Base-by-base conservation (phyloP, 2,329 filamentous ascomycete species). In the Penicillium sp. region DNA sequence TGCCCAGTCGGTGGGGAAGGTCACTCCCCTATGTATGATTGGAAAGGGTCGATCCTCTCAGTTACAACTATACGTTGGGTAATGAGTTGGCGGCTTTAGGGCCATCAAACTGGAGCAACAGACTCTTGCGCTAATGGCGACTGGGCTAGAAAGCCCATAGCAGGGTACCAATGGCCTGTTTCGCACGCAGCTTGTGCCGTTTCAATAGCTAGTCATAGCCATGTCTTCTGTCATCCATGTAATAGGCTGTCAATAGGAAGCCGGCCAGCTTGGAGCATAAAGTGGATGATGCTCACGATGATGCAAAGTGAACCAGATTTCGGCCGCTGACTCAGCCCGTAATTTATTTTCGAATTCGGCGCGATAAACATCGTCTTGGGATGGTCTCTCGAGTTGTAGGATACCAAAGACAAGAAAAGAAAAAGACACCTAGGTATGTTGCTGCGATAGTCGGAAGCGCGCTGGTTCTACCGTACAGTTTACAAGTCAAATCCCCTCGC, bases 271-370 rank as follows among this genome's bases (percentile, higher is more conserved):
- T 25, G 18, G 41, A 53, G 33, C 33, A 45, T 42, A 29, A 52
- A 56, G 42, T 51, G 46, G 49, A 56, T 60, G 59, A 61, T 61
- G 59, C 53, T 61, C 59, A 61, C 49, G 38, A 59, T 61, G 59
- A 61, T 60, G 59, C 58, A 60, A 60, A 57, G 35, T 33, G 53
- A 59, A 51, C 59, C 57, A 54, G 35, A 57, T 44, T 56, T 58
- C 37, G 37, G 6, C 33, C 8, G 51, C 49, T 61, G 55, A 61
- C 29, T 60, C 58, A 59, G 46, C 53, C 18, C 25, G 46, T 55
- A 56, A 50, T 58, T 56, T 57, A 54, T 55, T 47, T 52, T 42
- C 31, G 18, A 20, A 20, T 37, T 47, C 32, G 9, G 35, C 6
- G 29, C 42, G 46, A 49, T 46, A 42, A 48, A 46, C 45, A 48